Evolutionary conservation across 1,139 yeast genomes (phyloP).

Genomic region (Taphrina wiesneri): DNA sequence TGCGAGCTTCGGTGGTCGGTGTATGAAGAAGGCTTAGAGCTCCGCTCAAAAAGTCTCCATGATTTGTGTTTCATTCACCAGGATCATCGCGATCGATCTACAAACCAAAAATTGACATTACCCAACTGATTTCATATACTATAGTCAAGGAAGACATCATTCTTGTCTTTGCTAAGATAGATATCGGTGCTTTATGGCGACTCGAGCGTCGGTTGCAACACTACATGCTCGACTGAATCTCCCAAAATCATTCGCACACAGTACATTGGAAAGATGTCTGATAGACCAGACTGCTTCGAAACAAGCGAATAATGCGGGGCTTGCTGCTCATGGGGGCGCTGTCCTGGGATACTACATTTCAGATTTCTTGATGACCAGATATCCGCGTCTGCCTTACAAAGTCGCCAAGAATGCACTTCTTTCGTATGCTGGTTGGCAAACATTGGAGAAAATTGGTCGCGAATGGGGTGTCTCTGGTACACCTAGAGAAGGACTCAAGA

Average conservation of each 20-base stretch:
- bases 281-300: constrained; percentile 54
- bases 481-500: constrained; percentile 46
- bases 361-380: constrained; percentile 68
- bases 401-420: constrained; percentile 74
- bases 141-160: too few relatives aligned
- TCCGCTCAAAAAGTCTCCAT: constrained; percentile 9
- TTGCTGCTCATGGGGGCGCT: constrained; percentile 63
- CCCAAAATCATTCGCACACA: constrained; percentile 55
- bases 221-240: constrained; percentile 71
- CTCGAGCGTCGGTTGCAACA: constrained; percentile 61
- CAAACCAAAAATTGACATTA: too few relatives aligned
- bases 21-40: not conserved
- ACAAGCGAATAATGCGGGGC: constrained; percentile 26
- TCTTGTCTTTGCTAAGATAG: too few relatives aligned
- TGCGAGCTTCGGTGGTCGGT: not conserved
- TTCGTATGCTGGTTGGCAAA: constrained; percentile 65
- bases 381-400: constrained; percentile 86
- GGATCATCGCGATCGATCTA: not conserved
- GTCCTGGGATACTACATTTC: constrained; percentile 73
- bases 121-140: too few relatives aligned
- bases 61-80: not conserved
- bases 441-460: constrained; percentile 64
- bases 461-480: constrained; percentile 84
- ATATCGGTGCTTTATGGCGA: constrained; percentile 36
- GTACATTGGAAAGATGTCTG: constrained; percentile 78